Base-by-base conservation (phyloP, 306 rosid species). In the Acacia acuminata region DNA sequence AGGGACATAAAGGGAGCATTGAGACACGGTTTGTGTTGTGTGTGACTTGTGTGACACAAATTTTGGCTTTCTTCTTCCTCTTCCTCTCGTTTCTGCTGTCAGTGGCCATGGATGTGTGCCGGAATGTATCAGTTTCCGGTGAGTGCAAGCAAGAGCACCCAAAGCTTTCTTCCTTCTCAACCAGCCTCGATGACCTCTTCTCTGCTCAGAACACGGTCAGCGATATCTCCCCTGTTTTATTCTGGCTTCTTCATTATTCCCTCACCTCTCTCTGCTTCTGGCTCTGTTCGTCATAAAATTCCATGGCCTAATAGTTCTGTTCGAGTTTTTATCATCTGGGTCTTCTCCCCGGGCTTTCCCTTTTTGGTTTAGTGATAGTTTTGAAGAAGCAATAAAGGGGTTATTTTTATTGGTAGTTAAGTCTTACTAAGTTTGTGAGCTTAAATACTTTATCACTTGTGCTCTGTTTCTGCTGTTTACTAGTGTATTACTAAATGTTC, bases 121-220 rank as follows among this genome's bases (percentile, higher is more conserved):
- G 58, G 45, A 86, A 88, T 79, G 82, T 77, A 60, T 83, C 93
- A 69, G 79, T 85, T 79, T 73, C 87, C 51, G 25, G 60, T 48
- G 83, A 85, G 65, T 74, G 72, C 67, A 60, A 78, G 32, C 83
- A 84, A 79, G 83, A 84, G 50, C 48, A 75, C 67, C 53, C 78
- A 34, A 74, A 74, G 66, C 36, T 76, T 27, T 63, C 81, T 71
- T 60, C 70, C n/a, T 75, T 75, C 50, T 75, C 79, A 76, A 56
- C 53, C 51, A 38, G 69, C 79, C 76, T 84, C 19, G 87, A 81
- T 63, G 87, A 84, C 76, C 76, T 84, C 69, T 84, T 84, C 53
- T 67, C 87, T 50, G 55, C 81, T 80, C 87, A 84, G 55, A 84
- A 84, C 87, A 84, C 66, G 71, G 84, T 84, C 30, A 76, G 79